Evolutionary conservation across 331 rosid species (phyloP), one percentile per base, ranked within the genome.

Genomic region (Quercus phellos): DNA sequence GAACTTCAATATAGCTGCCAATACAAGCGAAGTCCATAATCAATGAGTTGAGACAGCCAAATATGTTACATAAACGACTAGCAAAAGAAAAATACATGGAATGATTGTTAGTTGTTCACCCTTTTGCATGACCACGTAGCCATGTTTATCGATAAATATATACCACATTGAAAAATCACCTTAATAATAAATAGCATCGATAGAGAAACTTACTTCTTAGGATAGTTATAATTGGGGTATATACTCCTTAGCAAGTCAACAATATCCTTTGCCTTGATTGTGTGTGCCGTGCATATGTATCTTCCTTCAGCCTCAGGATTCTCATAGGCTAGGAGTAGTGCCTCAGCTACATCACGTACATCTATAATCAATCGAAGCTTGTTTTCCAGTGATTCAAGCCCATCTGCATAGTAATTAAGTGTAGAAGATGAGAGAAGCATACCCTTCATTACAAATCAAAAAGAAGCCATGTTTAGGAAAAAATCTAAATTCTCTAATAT

Each of bases 281-380:
- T 0, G 56, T 85, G 84, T 38, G 93, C 68, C 7, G 73, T 29
- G 71, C 97, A 89, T 29, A 88, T 71, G 84, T 88, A 89, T 82
- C 98, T 88, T 75, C 92, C 94, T 76, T 91, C 87, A 30, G 90
- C 91, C 80, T 81, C 83, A 4, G 34, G 84, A 85, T 86, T 89
- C 87, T 89, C 93, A 64, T 86, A 89, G 5, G 73, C 80, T 75
- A 87, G 68, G 42, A 89, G 76, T 29, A 89, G 60, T 71, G 89
- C 96, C 72, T 86, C 80, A 43, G 79, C 93, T 63, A 89, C 8
- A 75, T 91, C 93, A 0, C 90, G 89, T 10, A 89, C 92, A 27
- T 87, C 96, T 14, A 87, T 86, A 29, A 89, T 61, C 70, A 17
- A n/a, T 11, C 82, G 75, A n/a, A 0, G 58, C 81, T 55, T 87